A percentile compares a stretch with the other conserved stretches of the same genome.
Conservation (phyloP, 805 yeast species). For the Peterozyma xylosa region DNA sequence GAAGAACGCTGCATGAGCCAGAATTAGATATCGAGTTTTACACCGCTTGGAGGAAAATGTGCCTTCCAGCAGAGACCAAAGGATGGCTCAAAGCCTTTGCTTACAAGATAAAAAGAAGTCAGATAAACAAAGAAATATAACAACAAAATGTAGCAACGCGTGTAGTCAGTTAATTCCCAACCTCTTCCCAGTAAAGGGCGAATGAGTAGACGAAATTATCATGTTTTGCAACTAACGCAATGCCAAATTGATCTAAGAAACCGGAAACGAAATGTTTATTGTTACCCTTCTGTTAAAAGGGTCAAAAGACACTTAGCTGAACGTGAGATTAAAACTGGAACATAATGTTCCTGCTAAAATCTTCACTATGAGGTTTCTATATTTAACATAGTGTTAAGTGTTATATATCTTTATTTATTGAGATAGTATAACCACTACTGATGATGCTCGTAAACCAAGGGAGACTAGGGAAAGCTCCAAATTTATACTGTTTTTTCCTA, state of each 20-base stretch:
- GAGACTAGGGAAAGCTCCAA: slow-evolving; percentile 19
- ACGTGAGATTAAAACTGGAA: slow-evolving; percentile 30
- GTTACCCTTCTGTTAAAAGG: slow-evolving; percentile 68
- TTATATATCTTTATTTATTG: slow-evolving; percentile 47
- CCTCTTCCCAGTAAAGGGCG: slow-evolving; percentile 18
- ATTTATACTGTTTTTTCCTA: slow-evolving; percentile 19
- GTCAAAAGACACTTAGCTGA: slow-evolving; percentile 72
- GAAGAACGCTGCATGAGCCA: no score
- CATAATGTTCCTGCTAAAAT: slow-evolving; percentile 33
- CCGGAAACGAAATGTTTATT: slow-evolving; percentile 70
- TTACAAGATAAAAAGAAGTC: not conserved
- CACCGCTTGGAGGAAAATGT: no score
- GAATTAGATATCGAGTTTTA: no score
- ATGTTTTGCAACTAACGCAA: slow-evolving; percentile 28
- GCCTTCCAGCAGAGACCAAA: no score
- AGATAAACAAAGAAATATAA: not conserved
- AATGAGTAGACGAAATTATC: slow-evolving; percentile 24
- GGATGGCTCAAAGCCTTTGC: no score
- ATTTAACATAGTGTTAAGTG: slow-evolving; percentile 30
- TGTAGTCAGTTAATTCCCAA: slow-evolving; percentile 31
- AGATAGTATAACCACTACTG: slow-evolving; percentile 81
- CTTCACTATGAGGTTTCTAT: slow-evolving; percentile 34
- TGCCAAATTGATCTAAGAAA: slow-evolving; percentile 48
- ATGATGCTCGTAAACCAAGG: slow-evolving; percentile 37
- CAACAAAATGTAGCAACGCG: slow-evolving; percentile 42